A percentile compares a stretch with the other conserved stretches of the same genome.
Conservation (phyloP, 352 stramenopile genomes). For the Chrysophaeum taylorii region DNA sequence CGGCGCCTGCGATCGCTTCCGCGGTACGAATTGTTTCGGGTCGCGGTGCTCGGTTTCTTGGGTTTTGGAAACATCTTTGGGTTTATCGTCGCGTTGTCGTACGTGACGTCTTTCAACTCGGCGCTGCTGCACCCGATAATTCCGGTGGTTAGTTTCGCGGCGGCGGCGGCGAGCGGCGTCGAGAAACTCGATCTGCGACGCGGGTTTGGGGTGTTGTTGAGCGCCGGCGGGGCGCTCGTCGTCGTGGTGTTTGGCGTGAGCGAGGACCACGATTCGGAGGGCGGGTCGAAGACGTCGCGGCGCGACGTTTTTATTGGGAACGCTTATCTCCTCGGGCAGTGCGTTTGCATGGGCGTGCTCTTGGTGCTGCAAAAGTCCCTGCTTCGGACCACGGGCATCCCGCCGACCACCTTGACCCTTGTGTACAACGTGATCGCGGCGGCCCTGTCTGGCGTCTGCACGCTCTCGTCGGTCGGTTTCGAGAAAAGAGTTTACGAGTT, state of each 20-base stretch:
- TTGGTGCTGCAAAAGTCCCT: not conserved
- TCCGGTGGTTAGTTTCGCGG: not conserved
- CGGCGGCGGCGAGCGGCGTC: not conserved
- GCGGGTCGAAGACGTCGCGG: not conserved
- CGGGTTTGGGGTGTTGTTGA: not conserved
- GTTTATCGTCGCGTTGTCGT: not conserved
- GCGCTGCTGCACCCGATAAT: slow-evolving; percentile 8
- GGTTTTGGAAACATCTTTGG: slow-evolving; percentile 8
- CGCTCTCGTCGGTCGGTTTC: not conserved
- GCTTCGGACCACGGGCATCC: not conserved
- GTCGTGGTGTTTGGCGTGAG: not conserved
- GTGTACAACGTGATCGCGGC: not conserved
- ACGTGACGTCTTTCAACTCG: slow-evolving; percentile 8
- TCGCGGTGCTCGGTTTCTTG: not conserved
- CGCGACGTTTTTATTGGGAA: not conserved
- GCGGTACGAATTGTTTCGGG: not conserved
- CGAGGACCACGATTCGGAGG: not conserved
- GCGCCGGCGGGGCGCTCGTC: not conserved
- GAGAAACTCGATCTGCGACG: not conserved
- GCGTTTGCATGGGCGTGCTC: slow-evolving; percentile 2
- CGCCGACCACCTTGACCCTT: not conserved
- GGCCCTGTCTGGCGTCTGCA: not conserved
- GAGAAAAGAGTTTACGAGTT: not conserved
- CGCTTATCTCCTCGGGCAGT: not conserved
- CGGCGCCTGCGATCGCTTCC: not conserved